phyloP scores from a whole-genome alignment of 371 early-diverging fungal species.

The Lichtheimia hyalospora region DNA sequence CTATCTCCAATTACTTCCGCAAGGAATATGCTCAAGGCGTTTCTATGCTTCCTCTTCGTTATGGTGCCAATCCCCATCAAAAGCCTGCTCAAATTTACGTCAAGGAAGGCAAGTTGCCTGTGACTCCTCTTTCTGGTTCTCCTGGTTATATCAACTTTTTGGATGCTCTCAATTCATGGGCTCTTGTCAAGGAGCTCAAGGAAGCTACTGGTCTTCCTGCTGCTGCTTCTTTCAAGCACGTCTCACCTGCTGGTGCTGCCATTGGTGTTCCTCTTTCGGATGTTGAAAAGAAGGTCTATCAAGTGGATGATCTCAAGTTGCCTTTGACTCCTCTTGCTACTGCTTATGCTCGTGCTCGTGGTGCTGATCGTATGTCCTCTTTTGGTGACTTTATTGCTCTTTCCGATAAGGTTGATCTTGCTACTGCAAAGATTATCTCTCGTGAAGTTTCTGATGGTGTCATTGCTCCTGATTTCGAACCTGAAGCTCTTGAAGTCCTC shows the following conservation, averaged over 20 bases:
- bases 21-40: slow-evolving; percentile 75
- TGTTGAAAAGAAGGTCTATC: slow-evolving; percentile 87
- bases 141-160: slow-evolving; percentile 98
- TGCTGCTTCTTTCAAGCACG: slow-evolving; percentile 98
- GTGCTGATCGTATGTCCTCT: slow-evolving; percentile 97
- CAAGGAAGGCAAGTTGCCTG: slow-evolving; percentile 82
- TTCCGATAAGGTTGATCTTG: slow-evolving; percentile 84
- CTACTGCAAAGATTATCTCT: slow-evolving; percentile 93
- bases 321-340: slow-evolving; percentile 75
- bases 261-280: slow-evolving; percentile 84
- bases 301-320: slow-evolving; percentile 83
- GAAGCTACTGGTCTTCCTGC: slow-evolving; percentile 62
- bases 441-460: slow-evolving; percentile 96
- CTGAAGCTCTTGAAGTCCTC: slow-evolving; percentile 88
- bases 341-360: slow-evolving; percentile 90
- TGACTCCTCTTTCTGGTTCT: slow-evolving; percentile 88
- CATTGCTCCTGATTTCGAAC: slow-evolving; percentile 90
- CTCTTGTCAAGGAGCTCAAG: slow-evolving; percentile 89
- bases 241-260: slow-evolving; percentile 97
- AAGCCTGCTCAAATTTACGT: slow-evolving; percentile 93
- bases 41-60: slow-evolving; percentile 86
- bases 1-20: slow-evolving; percentile 94
- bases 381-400: slow-evolving; percentile 98
- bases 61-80: slow-evolving; percentile 98
- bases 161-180: slow-evolving; percentile 96